Evolutionary conservation across 2,329 filamentous ascomycete species (phyloP), one percentile per base, ranked within the genome.

Genomic region (Arthrobotrys sinensis): DNA sequence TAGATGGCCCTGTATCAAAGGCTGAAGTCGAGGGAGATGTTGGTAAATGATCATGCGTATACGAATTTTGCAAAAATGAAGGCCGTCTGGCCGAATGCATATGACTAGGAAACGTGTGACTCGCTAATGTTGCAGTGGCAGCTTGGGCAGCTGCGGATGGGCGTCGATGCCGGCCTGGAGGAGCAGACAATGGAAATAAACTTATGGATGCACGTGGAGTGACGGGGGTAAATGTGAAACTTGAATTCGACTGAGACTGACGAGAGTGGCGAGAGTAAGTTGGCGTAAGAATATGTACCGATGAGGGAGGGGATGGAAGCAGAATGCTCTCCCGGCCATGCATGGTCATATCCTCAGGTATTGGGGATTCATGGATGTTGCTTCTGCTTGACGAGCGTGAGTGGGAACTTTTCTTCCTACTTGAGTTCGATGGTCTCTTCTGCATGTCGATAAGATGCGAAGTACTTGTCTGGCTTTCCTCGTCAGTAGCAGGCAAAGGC

Each of bases 331-430:
- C 75, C 7, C 75, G 67, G 8, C 43, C 45, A 32, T 67, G 45
- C 32, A 72, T 43, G 5, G 75, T 78, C 75, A 78, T 78, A 45
- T 78, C 75, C 34, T 78, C 75, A n/a, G 68, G 67, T 16, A 72
- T 55, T 19, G 57, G 75, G 1, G 36, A 63, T 36, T 78, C 75
- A 12, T 72, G 62, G 24, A 72, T 46, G 43, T 78, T 78, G 19
- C 75, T 78, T 5, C 63, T 34, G 28, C 75, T 78, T 0, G 75
- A 78, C 11, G 75, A 78, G n/a, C 55, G 75, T 7, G 75, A 78
- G 62, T 78, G 75, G 8, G 75, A 72, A 45, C 75, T 68, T 45
- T 68, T 66, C 46, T 78, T 78, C 19, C 73, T 70, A 40, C 34
- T 21, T 12, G 75, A 50, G 32, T 62, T 68, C 21, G 68, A 78